phyloP scores from a whole-genome alignment of 2,329 filamentous ascomycete genomes.

The Calycina herbarum region DNA sequence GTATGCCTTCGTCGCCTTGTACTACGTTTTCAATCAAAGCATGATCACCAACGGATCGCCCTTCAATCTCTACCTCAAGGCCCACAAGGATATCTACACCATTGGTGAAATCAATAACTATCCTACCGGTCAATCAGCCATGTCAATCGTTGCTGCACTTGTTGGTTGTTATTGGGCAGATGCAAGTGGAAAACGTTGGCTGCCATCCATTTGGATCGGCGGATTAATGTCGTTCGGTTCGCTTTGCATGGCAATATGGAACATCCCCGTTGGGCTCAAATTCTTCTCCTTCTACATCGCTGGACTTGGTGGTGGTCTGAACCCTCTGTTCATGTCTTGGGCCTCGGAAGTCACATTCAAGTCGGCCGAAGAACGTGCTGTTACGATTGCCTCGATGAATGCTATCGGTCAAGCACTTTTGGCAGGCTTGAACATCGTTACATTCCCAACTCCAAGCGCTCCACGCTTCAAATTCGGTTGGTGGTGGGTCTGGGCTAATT shows the following conservation, averaged over 20 bases:
- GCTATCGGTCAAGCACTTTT: constrained; percentile 39
- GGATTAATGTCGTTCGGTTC: constrained; percentile 30
- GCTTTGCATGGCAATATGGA: constrained; percentile 37
- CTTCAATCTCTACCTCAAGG: constrained; percentile 18
- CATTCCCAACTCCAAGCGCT: constrained; percentile 12
- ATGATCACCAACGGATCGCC: constrained; percentile 18
- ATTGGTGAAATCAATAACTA: constrained; percentile 17
- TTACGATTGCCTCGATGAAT: constrained; percentile 40
- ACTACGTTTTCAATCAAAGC: constrained; percentile 19
- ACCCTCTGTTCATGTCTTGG: constrained; percentile 39
- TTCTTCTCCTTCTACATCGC: constrained; percentile 38
- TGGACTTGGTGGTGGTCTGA: constrained; percentile 38
- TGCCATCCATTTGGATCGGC: constrained; percentile 16
- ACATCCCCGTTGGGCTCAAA: constrained; percentile 36
- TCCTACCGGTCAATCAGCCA: constrained; percentile 16
- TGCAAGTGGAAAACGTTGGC: constrained; percentile 19
- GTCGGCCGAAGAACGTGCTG: constrained; percentile 37
- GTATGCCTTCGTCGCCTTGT: constrained; percentile 18
- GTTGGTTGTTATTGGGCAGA: constrained; percentile 20
- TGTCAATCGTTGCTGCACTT: constrained; percentile 15
- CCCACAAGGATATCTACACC: constrained; percentile 14
- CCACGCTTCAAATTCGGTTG: constrained; percentile 18
- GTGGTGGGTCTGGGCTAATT: constrained; percentile 19
- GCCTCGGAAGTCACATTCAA: constrained; percentile 37
- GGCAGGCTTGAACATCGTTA: constrained; percentile 28